These are phyloP conservation scores for Ustilago hordei DNA, from an alignment of 1,284 basidiomycete genomes.

Conservation along the genomic window DNA sequence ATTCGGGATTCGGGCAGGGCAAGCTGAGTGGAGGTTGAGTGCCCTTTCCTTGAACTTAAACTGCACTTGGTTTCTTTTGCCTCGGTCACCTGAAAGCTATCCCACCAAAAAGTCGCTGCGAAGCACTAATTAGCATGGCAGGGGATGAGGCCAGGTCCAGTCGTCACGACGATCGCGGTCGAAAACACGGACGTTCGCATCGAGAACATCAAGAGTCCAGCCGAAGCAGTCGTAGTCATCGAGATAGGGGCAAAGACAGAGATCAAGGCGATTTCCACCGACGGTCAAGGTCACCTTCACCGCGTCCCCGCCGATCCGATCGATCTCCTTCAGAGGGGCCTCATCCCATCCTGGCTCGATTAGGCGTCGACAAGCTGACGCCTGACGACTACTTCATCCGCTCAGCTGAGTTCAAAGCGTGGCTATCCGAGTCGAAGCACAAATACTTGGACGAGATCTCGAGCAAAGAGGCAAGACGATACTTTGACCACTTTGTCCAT, in stretches of 20 bases:
- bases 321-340: neutral
- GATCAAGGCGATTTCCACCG: neutral
- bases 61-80: neutral
- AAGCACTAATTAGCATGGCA: neutral
- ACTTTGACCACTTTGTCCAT: slow-evolving; percentile 52
- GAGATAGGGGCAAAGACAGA: neutral
- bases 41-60: neutral
- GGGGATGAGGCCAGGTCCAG: neutral
- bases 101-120: neutral
- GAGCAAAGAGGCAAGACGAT: slow-evolving; percentile 38
- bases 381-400: slow-evolving; percentile 50
- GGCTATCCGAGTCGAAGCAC: slow-evolving; percentile 38
- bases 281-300: slow-evolving; percentile 11
- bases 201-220: slow-evolving; percentile 5
- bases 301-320: neutral
- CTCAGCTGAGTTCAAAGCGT: slow-evolving; percentile 52
- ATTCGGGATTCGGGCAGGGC: neutral
- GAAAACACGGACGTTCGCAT: neutral
- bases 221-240: slow-evolving; percentile 1
- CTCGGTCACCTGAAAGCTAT: neutral
- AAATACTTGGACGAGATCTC: slow-evolving; percentile 56
- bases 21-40: slow-evolving; percentile 1
- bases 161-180: neutral
- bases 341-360: slow-evolving; percentile 6
- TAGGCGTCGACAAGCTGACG: slow-evolving; percentile 17